Evolutionary conservation across 148 eudicot genomes (phyloP), one percentile per base, ranked within the genome.

Genomic region (Rhododendron vialii): DNA sequence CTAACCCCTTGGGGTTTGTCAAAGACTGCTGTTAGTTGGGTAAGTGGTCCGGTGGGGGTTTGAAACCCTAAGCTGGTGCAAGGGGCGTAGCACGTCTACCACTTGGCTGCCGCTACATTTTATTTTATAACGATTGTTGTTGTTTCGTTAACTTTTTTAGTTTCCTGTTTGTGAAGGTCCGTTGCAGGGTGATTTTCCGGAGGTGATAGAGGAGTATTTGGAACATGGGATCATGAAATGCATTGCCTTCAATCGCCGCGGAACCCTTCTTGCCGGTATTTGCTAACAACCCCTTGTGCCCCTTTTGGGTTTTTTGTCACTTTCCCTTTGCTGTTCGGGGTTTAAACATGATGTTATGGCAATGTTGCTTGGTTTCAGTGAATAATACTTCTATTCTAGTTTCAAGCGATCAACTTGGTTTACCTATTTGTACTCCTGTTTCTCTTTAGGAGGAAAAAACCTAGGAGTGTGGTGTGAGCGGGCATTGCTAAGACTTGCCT

Each of bases 251-350:
- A 97, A 97, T 92, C 98, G 99, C 78, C 93, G 95, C 1, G 99
- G 98, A 83, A 97, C 98, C 48, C 96, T 97, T 90, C 98, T 97
- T 87, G 99, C 99, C 81, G 99, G 99, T 97, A 94, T 30, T 69
- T 69, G 36, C 1, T 73, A 20, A n/a, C 24, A 53, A 6, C 6
- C 69, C 12, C 18, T 11, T 28, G 4, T 69, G 75, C 35, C 75
- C 17, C 80, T 38, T 77, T 38, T 20, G 11, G 43, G 24, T 17
- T 74, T 41, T 41, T 41, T 38, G 45, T 35, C 45, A 33, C 78
- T 74, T 69, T 73, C 18, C 22, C 15, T 74, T 74, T 35, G 43
- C 45, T 33, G 22, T 74, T 74, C 45, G 3, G 8, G 17, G 43
- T 35, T 74, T 26, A 35, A 74, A 35, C 45, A 74, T 35, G 24